Evolutionary conservation across 306 rosid genomes (phyloP).

Genomic region (Dalbergia oliveri): DNA sequence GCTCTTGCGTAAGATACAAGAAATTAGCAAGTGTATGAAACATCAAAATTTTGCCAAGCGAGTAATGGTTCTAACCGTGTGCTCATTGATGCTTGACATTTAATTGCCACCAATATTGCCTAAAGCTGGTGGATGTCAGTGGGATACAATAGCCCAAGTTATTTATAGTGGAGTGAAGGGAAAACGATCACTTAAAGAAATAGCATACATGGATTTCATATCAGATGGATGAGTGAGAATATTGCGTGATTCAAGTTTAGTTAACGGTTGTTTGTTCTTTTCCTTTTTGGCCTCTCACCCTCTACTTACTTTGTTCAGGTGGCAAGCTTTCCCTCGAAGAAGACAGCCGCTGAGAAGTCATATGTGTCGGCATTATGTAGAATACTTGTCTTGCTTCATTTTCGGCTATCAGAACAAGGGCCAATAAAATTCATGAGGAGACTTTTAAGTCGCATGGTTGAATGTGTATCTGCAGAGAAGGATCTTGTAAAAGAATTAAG

Average conservation of each 20-base stretch:
- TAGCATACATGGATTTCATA: conserved; percentile 4
- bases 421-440: conserved; percentile 76
- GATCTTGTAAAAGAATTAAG: conserved; percentile 59
- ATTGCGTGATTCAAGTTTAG: conserved; percentile 39
- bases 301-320: conserved; percentile 60
- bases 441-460: conserved; percentile 55
- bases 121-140: conserved; percentile 10
- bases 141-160: conserved; percentile 8
- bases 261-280: background rate
- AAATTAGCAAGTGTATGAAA: conserved; percentile 2
- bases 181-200: conserved; percentile 3
- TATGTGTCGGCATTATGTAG: conserved; percentile 77
- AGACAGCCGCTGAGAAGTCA: conserved; percentile 86
- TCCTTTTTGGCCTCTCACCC: conserved; percentile 26
- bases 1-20: conserved; percentile 29
- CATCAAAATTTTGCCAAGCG: background rate
- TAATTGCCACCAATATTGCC: conserved; percentile 10
- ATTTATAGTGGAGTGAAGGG: conserved; percentile 12
- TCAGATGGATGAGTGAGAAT: conserved; percentile 22
- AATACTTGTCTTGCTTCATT: conserved; percentile 74
- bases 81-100: conserved; percentile 27
- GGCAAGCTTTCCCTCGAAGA: conserved; percentile 73
- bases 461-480: conserved; percentile 54
- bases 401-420: conserved; percentile 77
- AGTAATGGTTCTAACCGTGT: conserved; percentile 5